Base-by-base conservation (phyloP, 1,139 yeast species). In the Scheffersomyces segobiensis region DNA sequence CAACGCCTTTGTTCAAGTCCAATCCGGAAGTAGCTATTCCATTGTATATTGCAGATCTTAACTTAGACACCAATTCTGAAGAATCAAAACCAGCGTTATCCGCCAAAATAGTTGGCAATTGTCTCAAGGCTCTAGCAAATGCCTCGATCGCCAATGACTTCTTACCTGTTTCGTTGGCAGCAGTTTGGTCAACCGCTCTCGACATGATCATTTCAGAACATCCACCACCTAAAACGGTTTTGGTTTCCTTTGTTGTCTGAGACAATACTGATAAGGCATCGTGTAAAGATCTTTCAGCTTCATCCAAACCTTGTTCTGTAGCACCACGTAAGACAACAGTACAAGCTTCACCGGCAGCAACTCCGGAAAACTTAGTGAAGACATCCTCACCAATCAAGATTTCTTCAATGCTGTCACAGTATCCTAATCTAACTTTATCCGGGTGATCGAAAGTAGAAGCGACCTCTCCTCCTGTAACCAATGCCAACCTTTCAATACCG, bases 171-270 rank as follows among this genome's bases (percentile, higher is more conserved):
- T 89, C 95, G 70, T 91, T 93, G 68, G 96, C 96, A 26, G 98
- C 98, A 54, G 89, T 91, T 63, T 91, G 93, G 66, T 96, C 99
- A 48, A 95, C 98, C 6, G 99, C 98, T 75, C 91, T 92, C 14
- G 98, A 90, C 99, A 95, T 95, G 67, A 92, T 82, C 97, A 95
- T 93, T 76, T 95, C 99, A 4, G 98, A 88, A 72, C 98, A 93
- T 32, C 99, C 99, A 64, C 98, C 99, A 59, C 99, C 99, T 54
- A 95, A 83, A 49, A 96, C 96, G 2, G 98, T 93, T 73, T 93
- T 87, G n/a, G 98, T 91, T 69, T 93, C 97, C 66, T 82, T 87
- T 1, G 98, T 95, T 18, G 99, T 95, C 77, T 96, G 99, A 1
- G 98, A 92, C 59, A 95, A 82, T 17, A 95, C 99, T 1, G 97